Evolutionary conservation across 768 basidiomycete genomes (phyloP).

Genomic region (Kwoniella dendrophila): DNA sequence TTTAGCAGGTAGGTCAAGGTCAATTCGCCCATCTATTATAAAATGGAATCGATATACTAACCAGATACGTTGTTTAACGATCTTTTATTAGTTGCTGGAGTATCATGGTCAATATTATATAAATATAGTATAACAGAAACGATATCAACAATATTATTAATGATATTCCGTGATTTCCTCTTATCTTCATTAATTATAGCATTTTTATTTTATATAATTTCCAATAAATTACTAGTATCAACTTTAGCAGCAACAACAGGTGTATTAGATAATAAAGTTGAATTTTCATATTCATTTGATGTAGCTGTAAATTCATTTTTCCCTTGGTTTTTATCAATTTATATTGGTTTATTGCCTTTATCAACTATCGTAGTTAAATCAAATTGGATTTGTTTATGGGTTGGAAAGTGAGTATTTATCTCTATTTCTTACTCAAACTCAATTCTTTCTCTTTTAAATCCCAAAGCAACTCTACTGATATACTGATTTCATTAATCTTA

Average conservation of each 20-base stretch:
- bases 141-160: conserved; percentile 69
- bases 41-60: too few species aligned
- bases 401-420: conserved; percentile 66
- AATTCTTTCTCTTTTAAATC: too few species aligned
- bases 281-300: conserved; percentile 96
- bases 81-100: conserved; percentile 66
- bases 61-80: background rate
- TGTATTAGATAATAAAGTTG: conserved; percentile 68
- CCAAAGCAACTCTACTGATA: background rate
- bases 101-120: conserved; percentile 86
- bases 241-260: conserved; percentile 68
- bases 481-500: background rate
- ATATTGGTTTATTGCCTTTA: conserved; percentile 83
- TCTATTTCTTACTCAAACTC: conserved; percentile 1
- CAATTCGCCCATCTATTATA: too few species aligned
- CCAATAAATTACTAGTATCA: conserved; percentile 71
- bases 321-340: conserved; percentile 85
- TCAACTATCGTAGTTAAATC: conserved; percentile 77
- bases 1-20: conserved; percentile 64
- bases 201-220: conserved; percentile 64
- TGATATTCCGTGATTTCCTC: conserved; percentile 88
- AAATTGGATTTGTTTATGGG: conserved; percentile 91
- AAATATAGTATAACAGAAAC: conserved; percentile 64
- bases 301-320: conserved; percentile 97
- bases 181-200: conserved; percentile 73